Evolutionary conservation across 352 stramenopile genomes (phyloP).

Genomic region (Blastocystis sp.): DNA sequence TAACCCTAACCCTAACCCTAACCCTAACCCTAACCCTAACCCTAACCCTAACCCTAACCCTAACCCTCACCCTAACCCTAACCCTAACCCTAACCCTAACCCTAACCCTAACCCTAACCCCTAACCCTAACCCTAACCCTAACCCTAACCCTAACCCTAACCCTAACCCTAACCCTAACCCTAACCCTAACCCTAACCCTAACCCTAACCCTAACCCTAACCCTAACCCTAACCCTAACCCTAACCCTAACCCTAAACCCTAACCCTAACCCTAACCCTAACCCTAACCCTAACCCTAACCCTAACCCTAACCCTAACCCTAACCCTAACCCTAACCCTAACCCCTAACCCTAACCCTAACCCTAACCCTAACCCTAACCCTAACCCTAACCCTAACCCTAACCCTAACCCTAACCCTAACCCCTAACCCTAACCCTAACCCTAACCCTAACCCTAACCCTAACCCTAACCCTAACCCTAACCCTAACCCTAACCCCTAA

Average conservation of each 20-base stretch:
- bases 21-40: conserved; percentile 30
- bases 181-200: conserved; percentile 34
- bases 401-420: conserved; percentile 42
- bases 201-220: conserved; percentile 21
- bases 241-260: conserved; percentile 29
- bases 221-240: conserved; percentile 22
- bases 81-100: conserved; percentile 35
- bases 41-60: conserved; percentile 22
- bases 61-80: background rate
- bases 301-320: conserved; percentile 38
- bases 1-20: conserved; percentile 27
- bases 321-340: conserved; percentile 39
- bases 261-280: conserved; percentile 39
- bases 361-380: conserved; percentile 30
- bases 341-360: no score
- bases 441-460: conserved; percentile 33
- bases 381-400: conserved; percentile 42
- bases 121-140: conserved; percentile 42
- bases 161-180: conserved; percentile 42
- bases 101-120: conserved; percentile 41
- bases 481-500: no score
- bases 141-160: conserved; percentile 42
- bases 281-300: conserved; percentile 38
- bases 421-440: no score
- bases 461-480: conserved; percentile 24